Conservation (phyloP, 2,329 filamentous ascomycete genomes). For the Capronia americana region DNA sequence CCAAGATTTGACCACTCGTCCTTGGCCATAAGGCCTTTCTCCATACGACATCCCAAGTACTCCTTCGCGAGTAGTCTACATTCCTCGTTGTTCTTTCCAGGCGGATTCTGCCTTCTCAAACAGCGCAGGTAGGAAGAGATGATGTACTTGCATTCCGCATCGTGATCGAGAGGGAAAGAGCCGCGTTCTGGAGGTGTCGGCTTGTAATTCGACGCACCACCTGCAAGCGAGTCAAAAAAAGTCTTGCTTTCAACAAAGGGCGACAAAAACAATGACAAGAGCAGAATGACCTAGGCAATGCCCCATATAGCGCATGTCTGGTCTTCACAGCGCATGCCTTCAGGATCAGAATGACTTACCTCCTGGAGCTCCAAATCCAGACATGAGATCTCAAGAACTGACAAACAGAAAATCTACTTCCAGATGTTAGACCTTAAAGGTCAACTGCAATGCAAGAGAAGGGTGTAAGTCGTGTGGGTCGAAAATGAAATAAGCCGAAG, state of each 20-base stretch:
- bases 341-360: not conserved
- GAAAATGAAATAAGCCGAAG: not conserved
- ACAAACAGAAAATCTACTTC: not conserved
- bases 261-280: not conserved
- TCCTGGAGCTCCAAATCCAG: slow-evolving; percentile 64
- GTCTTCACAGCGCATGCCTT: not conserved
- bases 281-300: not conserved
- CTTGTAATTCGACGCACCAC: slow-evolving; percentile 67
- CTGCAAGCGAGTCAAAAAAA: slow-evolving; percentile 63
- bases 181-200: slow-evolving; percentile 84
- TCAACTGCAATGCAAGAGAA: not conserved
- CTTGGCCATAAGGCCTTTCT: slow-evolving; percentile 92
- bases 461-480: not conserved
- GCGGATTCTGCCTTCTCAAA: slow-evolving; percentile 68
- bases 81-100: slow-evolving; percentile 83
- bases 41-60: slow-evolving; percentile 93
- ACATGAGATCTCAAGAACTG: slow-evolving; percentile 29
- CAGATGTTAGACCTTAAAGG: not conserved
- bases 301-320: not conserved
- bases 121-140: slow-evolving; percentile 87
- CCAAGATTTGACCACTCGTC: slow-evolving; percentile 96
- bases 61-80: slow-evolving; percentile 86
- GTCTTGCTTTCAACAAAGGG: not conserved
- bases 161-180: slow-evolving; percentile 95
- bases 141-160: slow-evolving; percentile 91